phyloP scores from a whole-genome alignment of 176 grass and related monocot genomes.

The Zoysia japonica region DNA sequence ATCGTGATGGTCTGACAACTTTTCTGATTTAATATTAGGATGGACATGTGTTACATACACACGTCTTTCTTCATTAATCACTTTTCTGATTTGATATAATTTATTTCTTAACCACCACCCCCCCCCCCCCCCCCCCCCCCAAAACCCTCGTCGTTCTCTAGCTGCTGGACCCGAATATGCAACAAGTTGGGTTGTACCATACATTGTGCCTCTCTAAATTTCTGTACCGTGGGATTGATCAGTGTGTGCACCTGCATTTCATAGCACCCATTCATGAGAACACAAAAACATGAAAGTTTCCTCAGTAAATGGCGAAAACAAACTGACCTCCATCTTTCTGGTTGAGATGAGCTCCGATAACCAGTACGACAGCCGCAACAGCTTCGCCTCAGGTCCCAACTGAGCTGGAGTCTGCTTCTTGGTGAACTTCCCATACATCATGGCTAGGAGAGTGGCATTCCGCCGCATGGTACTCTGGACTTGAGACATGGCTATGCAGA shows the following conservation, averaged over 20 bases:
- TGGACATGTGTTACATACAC: too few relatives aligned
- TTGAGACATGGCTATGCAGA: slow-evolving; percentile 46
- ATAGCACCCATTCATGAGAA: background rate
- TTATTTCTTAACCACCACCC: too few relatives aligned
- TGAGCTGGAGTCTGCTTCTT: slow-evolving; percentile 14
- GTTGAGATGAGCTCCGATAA: slow-evolving; percentile 57
- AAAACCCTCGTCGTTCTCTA: too few relatives aligned
- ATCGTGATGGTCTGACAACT: too few relatives aligned
- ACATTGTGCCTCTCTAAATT: slow-evolving; percentile 50
- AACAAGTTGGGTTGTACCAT: slow-evolving; percentile 54
- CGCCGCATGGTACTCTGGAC: slow-evolving; percentile 22
- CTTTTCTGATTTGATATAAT: too few relatives aligned
- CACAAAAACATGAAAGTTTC: background rate
- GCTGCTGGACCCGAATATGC: slow-evolving; percentile 63
- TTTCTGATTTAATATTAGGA: too few relatives aligned
- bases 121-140: too few relatives aligned
- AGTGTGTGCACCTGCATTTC: slow-evolving; percentile 64
- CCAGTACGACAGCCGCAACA: slow-evolving; percentile 37
- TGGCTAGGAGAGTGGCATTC: slow-evolving; percentile 48
- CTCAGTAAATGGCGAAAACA: background rate
- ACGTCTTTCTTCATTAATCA: too few relatives aligned
- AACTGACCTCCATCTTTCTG: slow-evolving; percentile 54
- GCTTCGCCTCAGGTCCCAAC: slow-evolving; percentile 4
- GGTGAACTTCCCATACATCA: slow-evolving; percentile 48
- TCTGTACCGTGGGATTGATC: slow-evolving; percentile 60